Base-by-base conservation (phyloP, 371 early-diverging fungal species). In the Circinella minor region DNA sequence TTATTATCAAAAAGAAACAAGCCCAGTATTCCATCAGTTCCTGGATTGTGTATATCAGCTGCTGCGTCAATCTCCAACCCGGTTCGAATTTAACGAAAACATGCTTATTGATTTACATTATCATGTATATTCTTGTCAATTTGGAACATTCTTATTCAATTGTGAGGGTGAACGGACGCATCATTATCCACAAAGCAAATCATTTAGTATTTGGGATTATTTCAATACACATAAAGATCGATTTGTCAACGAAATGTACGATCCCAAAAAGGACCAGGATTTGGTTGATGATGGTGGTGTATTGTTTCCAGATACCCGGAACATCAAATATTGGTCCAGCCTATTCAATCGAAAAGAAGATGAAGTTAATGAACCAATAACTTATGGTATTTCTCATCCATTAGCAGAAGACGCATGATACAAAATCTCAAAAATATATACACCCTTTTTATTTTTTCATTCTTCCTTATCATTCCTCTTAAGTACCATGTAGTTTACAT, bases 11-110 rank as follows among this genome's bases (percentile, higher is more conserved):
- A 83, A 90, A n/a, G 98, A 98, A 76, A 91, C 94, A 0, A 93
- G 94, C 37, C 99, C 99, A 3, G 91, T 98, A 3, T 98, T 99
- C 78, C 92, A 94, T 49, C 98, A 98, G 77, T 99, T 97, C 74
- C 81, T 99, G 17, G 98, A 98, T 75, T 96, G 97, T 76, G 88
- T 95, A 18, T 95, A 91, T 74, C 98, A 98, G 76, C 77, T 97
- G n/a, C 87, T 93, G 85, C 81, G 81, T n/a, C 92, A 94, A 78
- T 88, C 89, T 67, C 97, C 98, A 1, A 89, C 91, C 1, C 89
- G 92, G 55, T 99, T 99, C 80, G 96, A 97, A 84, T 99, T 95
- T 71, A 93, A 92, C 74, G 95, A 95, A 74, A 73, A 82, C 14
- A 83, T 97, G 60, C 76, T 99, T 70, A 82, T 92, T 10, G 85